Conservation (phyloP, 306 rosid genomes). For the Begonia peltatifolia region DNA sequence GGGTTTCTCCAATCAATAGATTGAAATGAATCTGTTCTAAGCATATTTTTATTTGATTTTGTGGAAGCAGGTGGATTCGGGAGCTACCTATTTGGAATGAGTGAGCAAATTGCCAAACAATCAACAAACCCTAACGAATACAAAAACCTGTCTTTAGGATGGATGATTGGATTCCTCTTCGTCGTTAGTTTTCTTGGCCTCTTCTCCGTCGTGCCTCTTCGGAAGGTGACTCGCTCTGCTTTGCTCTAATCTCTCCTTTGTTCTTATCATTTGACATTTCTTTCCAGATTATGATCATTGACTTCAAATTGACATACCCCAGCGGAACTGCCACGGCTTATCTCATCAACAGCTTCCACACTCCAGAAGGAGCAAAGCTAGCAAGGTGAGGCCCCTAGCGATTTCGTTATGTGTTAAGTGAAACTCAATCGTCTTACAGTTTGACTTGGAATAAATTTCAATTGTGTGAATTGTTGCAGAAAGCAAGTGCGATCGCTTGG, state of each 20-base stretch:
- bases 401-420: too few relatives aligned
- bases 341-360: conserved; percentile 38
- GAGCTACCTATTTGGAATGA: conserved; percentile 38
- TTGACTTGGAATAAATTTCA: not conserved
- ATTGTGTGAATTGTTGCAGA: conserved; percentile 9
- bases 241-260: not conserved
- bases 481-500: conserved; percentile 30
- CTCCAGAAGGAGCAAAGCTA: conserved; percentile 35
- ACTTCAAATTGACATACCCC: conserved; percentile 41
- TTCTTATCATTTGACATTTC: not conserved
- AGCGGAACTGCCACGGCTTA: conserved; percentile 42
- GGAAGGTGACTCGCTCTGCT: conserved; percentile 16
- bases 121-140: conserved; percentile 16
- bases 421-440: not conserved
- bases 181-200: conserved; percentile 41
- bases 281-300: conserved; percentile 33
- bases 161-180: conserved; percentile 32
- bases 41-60: not conserved
- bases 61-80: conserved; percentile 28
- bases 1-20: not conserved
- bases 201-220: conserved; percentile 37
- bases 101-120: conserved; percentile 16
- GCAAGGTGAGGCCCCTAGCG: conserved; percentile 16
- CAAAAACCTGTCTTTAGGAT: conserved; percentile 22
- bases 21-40: not conserved